A percentile compares a stretch with the other conserved stretches of the same genome.
Conservation (phyloP, 23 red algal species). For the Cyanidioschyzon merolae region DNA sequence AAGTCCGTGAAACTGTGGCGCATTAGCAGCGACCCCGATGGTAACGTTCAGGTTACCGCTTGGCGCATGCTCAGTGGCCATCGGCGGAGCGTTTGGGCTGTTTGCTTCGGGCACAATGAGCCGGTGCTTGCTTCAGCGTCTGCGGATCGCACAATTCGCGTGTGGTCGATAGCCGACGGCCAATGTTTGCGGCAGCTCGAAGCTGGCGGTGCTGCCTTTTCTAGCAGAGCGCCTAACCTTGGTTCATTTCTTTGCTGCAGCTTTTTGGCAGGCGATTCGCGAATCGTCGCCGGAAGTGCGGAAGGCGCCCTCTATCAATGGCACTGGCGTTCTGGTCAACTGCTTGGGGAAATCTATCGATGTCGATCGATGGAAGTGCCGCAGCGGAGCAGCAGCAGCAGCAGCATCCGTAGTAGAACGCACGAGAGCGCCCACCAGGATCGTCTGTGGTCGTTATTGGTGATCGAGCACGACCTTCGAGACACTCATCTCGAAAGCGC, state of each 20-base stretch:
- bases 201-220: neutral
- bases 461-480: neutral
- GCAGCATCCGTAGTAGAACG: neutral
- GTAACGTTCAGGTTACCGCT: neutral
- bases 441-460: neutral
- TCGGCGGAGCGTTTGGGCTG: neutral
- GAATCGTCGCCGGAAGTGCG: neutral
- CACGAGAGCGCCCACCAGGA: neutral
- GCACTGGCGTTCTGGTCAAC: neutral
- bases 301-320: neutral
- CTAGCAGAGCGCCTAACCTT: neutral
- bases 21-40: neutral
- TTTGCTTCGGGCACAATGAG: neutral
- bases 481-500: neutral
- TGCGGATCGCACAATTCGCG: neutral
- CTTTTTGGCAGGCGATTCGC: neutral
- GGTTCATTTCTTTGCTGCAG: neutral
- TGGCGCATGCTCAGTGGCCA: neutral
- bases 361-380: neutral
- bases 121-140: constrained; percentile 7
- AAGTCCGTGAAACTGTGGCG: neutral
- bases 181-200: neutral
- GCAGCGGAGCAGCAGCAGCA: neutral
- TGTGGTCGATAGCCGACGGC: constrained; percentile 1
- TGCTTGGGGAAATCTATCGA: neutral